Percentiles rank a stretch among this genome's conserved stretches.
These are phyloP conservation scores for Litchi chinensis DNA, from an alignment of 345 rosid genomes.

Conservation along the genomic window DNA sequence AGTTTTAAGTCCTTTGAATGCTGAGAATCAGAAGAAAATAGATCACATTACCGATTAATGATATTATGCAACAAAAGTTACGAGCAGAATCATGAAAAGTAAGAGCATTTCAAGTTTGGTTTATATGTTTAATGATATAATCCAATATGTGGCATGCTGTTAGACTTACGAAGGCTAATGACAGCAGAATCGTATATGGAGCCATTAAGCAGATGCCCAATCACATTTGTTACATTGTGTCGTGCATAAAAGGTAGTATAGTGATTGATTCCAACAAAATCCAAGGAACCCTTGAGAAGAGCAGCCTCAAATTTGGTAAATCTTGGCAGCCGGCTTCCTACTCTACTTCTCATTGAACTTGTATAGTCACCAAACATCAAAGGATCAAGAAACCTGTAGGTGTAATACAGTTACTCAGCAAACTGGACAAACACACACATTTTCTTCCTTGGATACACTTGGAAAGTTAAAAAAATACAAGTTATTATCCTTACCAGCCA, in stretches of 20 bases:
- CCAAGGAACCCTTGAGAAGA: constrained; percentile 78
- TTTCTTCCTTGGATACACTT: too few relatives aligned
- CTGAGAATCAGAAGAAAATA: constrained; percentile 44
- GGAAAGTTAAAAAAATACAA: neutral
- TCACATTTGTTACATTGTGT: constrained; percentile 34
- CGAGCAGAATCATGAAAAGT: neutral
- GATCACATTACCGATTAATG: neutral
- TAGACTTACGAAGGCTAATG: constrained; percentile 65
- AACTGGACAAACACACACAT: neutral
- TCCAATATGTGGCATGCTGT: neutral
- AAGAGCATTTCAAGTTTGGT: neutral
- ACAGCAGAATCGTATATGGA: constrained; percentile 82
- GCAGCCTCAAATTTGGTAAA: constrained; percentile 60
- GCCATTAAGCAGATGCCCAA: constrained; percentile 58
- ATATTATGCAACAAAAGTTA: too few relatives aligned
- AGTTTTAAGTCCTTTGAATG: constrained; percentile 51
- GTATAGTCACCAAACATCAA: constrained; percentile 91
- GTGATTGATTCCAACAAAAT: constrained; percentile 94
- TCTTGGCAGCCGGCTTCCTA: constrained; percentile 69
- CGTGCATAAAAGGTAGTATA: constrained; percentile 82
- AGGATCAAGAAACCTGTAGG: constrained; percentile 86
- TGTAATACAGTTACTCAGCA: neutral
- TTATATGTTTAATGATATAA: neutral
- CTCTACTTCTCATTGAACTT: constrained; percentile 77
- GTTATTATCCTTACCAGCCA: constrained; percentile 64